phyloP scores from a whole-genome alignment of 164 flowering plant genomes.

The Platanus orientalis region DNA sequence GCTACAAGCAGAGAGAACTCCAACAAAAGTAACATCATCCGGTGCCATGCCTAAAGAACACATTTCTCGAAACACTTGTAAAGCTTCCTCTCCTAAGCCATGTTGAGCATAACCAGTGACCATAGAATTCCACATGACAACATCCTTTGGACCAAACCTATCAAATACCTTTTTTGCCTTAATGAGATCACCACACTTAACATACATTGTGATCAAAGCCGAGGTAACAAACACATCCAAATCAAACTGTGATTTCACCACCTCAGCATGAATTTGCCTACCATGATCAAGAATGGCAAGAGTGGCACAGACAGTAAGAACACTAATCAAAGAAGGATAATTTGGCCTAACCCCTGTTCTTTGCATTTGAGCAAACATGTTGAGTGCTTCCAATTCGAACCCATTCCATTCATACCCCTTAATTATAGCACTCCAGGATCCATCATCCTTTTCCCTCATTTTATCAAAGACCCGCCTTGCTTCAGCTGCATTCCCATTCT shows the following conservation, averaged over 20 bases:
- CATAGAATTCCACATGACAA: slow-evolving; percentile 86
- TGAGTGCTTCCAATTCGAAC: slow-evolving; percentile 13
- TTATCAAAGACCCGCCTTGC: slow-evolving; percentile 51
- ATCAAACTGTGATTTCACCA: slow-evolving; percentile 45
- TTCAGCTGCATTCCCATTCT: slow-evolving; percentile 42
- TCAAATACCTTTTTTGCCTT: slow-evolving; percentile 57
- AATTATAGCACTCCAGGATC: slow-evolving; percentile 16
- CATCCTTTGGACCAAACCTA: slow-evolving; percentile 46
- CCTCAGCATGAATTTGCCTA: slow-evolving; percentile 56
- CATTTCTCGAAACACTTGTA: slow-evolving; percentile 57
- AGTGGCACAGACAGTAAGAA: slow-evolving; percentile 65
- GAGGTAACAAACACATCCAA: slow-evolving; percentile 57
- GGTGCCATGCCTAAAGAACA: slow-evolving; percentile 35
- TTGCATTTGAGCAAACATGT: slow-evolving; percentile 9
- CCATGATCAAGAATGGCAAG: slow-evolving; percentile 70
- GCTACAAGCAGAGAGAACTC: slow-evolving; percentile 79
- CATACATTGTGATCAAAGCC: slow-evolving; percentile 63
- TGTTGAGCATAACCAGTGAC: slow-evolving; percentile 79
- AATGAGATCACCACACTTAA: slow-evolving; percentile 64
- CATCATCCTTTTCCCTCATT: slow-evolving; percentile 24
- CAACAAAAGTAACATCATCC: slow-evolving; percentile 67
- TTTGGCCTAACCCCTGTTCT: slow-evolving; percentile 7
- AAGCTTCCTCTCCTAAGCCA: slow-evolving; percentile 65
- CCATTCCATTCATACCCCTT: slow-evolving; percentile 14
- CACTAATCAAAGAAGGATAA: slow-evolving; percentile 34